Percentiles rank a stretch among this genome's conserved stretches.
These are phyloP conservation scores for Lentithecium fluviatile DNA, from an alignment of 495 filamentous ascomycete genomes.

Conservation along the genomic window DNA sequence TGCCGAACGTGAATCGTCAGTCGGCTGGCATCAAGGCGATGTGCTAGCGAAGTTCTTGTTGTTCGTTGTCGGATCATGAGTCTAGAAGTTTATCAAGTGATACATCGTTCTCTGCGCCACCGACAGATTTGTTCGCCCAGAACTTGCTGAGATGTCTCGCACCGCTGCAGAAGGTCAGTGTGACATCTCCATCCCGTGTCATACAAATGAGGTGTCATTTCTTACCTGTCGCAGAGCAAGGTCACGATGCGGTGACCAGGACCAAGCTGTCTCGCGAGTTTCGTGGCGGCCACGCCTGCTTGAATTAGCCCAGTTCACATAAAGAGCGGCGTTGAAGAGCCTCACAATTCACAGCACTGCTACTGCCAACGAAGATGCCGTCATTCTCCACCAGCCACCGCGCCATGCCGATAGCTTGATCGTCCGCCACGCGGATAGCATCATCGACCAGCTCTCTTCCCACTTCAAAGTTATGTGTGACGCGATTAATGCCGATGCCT, in stretches of 20 bases:
- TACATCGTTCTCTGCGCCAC: constrained; percentile 40
- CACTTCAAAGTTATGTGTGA: constrained; percentile 88
- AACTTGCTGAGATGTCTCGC: constrained; percentile 91
- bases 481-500: constrained; percentile 89
- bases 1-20: background rate
- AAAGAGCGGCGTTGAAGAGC: constrained; percentile 10
- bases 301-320: constrained; percentile 12
- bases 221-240: constrained; percentile 70
- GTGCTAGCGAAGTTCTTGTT: background rate
- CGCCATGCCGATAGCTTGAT: constrained; percentile 89
- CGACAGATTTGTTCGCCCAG: constrained; percentile 78
- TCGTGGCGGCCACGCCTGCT: constrained; percentile 75
- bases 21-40: background rate
- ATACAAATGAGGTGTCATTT: background rate
- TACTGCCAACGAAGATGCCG: constrained; percentile 91
- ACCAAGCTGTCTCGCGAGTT: constrained; percentile 71
- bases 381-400: constrained; percentile 94
- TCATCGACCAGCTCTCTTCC: constrained; percentile 83
- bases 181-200: background rate
- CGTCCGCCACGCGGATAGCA: constrained; percentile 87
- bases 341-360: constrained; percentile 90
- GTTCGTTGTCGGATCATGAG: background rate
- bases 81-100: constrained; percentile 23
- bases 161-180: constrained; percentile 49
- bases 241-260: constrained; percentile 84